A percentile compares a stretch with the other conserved stretches of the same genome.
Evolutionary conservation across 108 stramenopile genomes (phyloP).

Genomic region (Aurantiochytrium sp.): DNA sequence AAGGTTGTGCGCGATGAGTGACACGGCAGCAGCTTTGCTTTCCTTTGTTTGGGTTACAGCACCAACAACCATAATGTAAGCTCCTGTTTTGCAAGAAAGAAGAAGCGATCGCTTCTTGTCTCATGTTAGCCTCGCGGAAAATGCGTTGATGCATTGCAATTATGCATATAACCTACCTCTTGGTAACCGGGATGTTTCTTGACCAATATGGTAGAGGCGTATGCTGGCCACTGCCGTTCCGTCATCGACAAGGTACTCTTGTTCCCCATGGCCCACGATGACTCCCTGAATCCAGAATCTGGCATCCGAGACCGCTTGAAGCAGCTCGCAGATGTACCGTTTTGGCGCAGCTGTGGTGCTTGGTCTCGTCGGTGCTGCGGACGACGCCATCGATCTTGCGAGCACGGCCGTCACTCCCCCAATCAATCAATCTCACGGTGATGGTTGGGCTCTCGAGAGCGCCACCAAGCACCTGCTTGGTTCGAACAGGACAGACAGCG

Average conservation of each 20-base stretch:
- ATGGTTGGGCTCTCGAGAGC: too few species aligned
- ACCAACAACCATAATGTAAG: background rate
- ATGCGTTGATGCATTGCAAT: too few species aligned
- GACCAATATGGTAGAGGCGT: background rate
- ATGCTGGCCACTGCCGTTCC: background rate
- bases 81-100: background rate
- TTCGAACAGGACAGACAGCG: too few species aligned
- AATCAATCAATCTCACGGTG: too few species aligned
- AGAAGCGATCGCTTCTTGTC: too few species aligned
- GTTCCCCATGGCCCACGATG: background rate
- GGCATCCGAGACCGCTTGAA: background rate
- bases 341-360: background rate
- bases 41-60: background rate
- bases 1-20: background rate
- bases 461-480: too few species aligned
- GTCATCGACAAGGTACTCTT: background rate
- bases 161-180: background rate
- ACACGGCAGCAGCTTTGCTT: too few species aligned
- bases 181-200: background rate
- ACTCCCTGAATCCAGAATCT: background rate
- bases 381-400: too few species aligned
- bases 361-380: too few species aligned
- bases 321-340: background rate
- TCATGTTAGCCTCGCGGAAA: too few species aligned
- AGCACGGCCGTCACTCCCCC: too few species aligned